Base-by-base conservation (phyloP, 2,329 filamentous ascomycete species). In the Blastomyces silverae region DNA sequence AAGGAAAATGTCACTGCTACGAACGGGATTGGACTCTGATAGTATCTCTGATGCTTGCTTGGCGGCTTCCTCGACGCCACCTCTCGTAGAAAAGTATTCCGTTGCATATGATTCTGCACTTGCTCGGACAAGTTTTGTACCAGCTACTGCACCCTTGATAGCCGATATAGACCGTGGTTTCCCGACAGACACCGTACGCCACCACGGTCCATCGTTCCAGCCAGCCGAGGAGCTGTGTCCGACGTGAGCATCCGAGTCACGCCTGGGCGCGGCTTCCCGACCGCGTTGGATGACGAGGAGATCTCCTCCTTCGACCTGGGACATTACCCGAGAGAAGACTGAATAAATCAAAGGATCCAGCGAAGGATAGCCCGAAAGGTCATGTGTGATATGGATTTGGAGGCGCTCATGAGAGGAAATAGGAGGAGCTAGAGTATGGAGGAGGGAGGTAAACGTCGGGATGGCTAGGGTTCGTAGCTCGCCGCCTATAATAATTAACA, bases 291-390 rank as follows among this genome's bases (percentile, higher is more conserved):
- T 87, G 64, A 99, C 94, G 63, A 97, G 84, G 22, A 99, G 83
- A 72, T 97, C 94, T 64, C 94, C 94, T 69, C 94, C 94, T 79
- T 99, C 94, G 57, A 99, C 94, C 79, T 99, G 94, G n/a, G 92
- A 86, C 94, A 99, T 99, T 72, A 99, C 92, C 63, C 92, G 88
- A 64, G 89, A 89, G 80, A 99, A 99, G 68, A 94, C 92, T 65
- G 85, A 85, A 78, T 97, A 91, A 71, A 97, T 91, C 64, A 97
- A 84, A 22, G 93, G 92, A 75, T 97, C 93, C 70, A 99, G 86
- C 22, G 91, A 93, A 2, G 94, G 94, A 76, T 99, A 99, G 70
- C 91, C 91, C 70, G 92, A 87, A 55, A 99, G 85, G 76, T 97
- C 94, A 80, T 99, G 94, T 10, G 93, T 96, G 68, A 94, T 95